phyloP scores from a whole-genome alignment of 1,284 basidiomycete species.

The Stygiomarasmius scandens region DNA sequence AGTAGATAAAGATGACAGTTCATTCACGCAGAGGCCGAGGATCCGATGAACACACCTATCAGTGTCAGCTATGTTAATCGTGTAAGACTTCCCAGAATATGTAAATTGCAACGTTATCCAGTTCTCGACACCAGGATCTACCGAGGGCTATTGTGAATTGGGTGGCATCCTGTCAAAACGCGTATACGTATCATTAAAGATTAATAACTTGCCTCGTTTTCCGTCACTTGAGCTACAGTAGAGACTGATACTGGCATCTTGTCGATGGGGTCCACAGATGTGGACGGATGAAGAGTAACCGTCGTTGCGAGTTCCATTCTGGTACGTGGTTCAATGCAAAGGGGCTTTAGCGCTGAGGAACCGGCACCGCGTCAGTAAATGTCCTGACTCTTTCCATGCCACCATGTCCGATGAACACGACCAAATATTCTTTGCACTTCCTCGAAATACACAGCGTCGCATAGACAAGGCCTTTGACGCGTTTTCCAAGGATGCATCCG shows the following conservation, averaged over 20 bases:
- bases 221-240: conserved; percentile 8
- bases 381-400: no score
- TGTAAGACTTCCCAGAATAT: conserved; percentile 64
- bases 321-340: no score
- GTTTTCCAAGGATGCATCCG: background rate
- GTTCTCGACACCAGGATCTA: conserved; percentile 28
- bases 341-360: no score
- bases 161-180: background rate
- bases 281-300: conserved; percentile 4
- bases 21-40: no score
- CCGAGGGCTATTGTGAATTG: background rate
- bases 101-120: conserved; percentile 69
- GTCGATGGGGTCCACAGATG: background rate
- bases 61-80: conserved; percentile 66
- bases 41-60: conserved; percentile 70
- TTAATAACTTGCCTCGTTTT: conserved; percentile 6
- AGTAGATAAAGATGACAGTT: conserved; percentile 3
- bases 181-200: background rate
- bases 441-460: conserved; percentile 11
- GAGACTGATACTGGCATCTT: background rate
- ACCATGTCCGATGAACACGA: conserved; percentile 4
- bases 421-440: conserved; percentile 9
- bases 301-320: background rate
- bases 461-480: conserved; percentile 14
- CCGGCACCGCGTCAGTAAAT: no score